Evolutionary conservation across 352 stramenopile species (phyloP).

Genomic region (Achlya hypogyna): DNA sequence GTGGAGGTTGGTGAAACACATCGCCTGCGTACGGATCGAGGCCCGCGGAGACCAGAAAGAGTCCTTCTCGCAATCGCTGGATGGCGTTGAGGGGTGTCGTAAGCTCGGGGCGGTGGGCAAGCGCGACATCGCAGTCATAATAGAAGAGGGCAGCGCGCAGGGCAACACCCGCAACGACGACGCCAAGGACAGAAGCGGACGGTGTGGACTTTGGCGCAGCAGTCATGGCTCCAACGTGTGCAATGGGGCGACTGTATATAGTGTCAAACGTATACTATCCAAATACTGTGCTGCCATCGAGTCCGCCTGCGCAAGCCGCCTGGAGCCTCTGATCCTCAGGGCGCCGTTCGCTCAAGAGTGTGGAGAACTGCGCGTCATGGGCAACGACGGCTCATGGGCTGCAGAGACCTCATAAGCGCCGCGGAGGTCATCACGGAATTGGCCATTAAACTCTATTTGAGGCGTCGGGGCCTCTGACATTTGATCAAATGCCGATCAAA

Average conservation of each 20-base stretch:
- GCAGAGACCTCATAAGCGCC: too few relatives aligned
- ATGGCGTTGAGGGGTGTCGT: slow-evolving; percentile 55
- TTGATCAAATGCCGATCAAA: too few relatives aligned
- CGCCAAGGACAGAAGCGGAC: not conserved
- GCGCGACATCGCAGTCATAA: not conserved
- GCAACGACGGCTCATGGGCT: too few relatives aligned
- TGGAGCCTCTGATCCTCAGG: too few relatives aligned
- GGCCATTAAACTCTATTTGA: too few relatives aligned
- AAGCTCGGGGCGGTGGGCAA: slow-evolving; percentile 42
- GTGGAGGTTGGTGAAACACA: slow-evolving; percentile 72
- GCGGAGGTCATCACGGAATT: too few relatives aligned
- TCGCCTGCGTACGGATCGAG: slow-evolving; percentile 65
- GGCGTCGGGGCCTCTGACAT: too few relatives aligned
- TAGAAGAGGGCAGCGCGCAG: slow-evolving; percentile 5
- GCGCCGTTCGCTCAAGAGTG: too few relatives aligned
- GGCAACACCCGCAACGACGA: not conserved
- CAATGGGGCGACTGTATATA: not conserved
- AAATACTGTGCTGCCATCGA: not conserved
- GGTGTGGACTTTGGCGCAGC: not conserved
- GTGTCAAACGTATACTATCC: not conserved
- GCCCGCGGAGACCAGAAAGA: slow-evolving; percentile 36
- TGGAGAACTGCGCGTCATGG: not conserved
- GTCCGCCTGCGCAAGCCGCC: too few relatives aligned
- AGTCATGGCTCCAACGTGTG: not conserved
- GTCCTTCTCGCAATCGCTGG: slow-evolving; percentile 45